A percentile compares a stretch with the other conserved stretches of the same genome.
These are phyloP conservation scores for Astrocystis sublimbata DNA, from an alignment of 495 filamentous ascomycete species.

Conservation along the genomic window DNA sequence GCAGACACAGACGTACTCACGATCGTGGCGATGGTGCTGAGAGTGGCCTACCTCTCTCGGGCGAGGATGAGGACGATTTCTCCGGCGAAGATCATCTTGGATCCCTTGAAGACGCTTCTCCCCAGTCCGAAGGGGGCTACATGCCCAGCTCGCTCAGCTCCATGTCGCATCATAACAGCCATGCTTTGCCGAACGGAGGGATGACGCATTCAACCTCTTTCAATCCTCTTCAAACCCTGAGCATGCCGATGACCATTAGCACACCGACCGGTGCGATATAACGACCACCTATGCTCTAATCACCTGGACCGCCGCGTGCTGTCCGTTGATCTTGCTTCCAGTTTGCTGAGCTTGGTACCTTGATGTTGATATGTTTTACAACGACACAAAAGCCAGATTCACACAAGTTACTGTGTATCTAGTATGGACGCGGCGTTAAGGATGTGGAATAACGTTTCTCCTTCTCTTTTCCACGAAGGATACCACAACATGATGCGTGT, in stretches of 20 bases:
- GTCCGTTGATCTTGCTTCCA: conserved; percentile 1
- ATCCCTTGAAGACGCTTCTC: conserved; percentile 73
- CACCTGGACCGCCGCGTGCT: neutral
- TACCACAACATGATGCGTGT: conserved; percentile 29
- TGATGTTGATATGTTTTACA: conserved; percentile 22
- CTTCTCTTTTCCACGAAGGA: conserved; percentile 27
- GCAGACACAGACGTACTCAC: conserved; percentile 92
- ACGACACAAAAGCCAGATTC: conserved; percentile 25
- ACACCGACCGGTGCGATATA: conserved; percentile 32
- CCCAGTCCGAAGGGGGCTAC: conserved; percentile 60
- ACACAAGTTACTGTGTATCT: conserved; percentile 9
- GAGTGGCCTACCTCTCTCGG: conserved; percentile 61
- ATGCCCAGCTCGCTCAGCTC: conserved; percentile 46
- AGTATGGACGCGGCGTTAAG: conserved; percentile 1
- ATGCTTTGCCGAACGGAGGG: conserved; percentile 29
- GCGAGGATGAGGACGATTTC: conserved; percentile 77
- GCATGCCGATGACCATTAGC: conserved; percentile 61
- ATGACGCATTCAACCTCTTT: conserved; percentile 39
- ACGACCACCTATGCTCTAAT: neutral
- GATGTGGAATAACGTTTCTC: conserved; percentile 14
- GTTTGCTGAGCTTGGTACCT: conserved; percentile 11
- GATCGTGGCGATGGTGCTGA: conserved; percentile 75
- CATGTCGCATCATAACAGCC: conserved; percentile 32
- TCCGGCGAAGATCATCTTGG: conserved; percentile 69
- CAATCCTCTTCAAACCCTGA: conserved; percentile 54